Conservation (phyloP, 208 protist genomes). For the Wallacemonas sp. region DNA sequence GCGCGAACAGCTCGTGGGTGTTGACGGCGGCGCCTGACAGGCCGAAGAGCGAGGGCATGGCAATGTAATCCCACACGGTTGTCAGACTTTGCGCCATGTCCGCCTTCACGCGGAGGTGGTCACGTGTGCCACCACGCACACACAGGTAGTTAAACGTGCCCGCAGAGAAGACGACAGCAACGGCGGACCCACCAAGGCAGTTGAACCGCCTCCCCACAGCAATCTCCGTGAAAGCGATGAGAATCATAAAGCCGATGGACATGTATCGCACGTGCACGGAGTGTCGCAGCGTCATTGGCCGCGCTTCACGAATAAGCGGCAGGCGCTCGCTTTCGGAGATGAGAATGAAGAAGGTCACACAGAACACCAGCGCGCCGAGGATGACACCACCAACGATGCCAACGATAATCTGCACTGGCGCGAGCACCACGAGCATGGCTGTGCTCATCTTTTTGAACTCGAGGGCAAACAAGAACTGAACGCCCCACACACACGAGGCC, state of each 20-base stretch:
- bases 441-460: conserved; percentile 46
- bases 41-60: conserved; percentile 58
- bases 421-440: conserved; percentile 31
- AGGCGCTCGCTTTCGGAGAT: conserved; percentile 49
- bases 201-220: conserved; percentile 28
- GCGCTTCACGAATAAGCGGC: conserved; percentile 19
- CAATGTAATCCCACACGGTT: conserved; percentile 52
- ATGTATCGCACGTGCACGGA: conserved; percentile 43
- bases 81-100: conserved; percentile 45
- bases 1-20: conserved; percentile 40
- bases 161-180: conserved; percentile 31
- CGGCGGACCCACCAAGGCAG: conserved; percentile 32
- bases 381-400: conserved; percentile 38
- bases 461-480: conserved; percentile 46
- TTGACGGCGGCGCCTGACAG: conserved; percentile 40
- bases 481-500: conserved; percentile 35
- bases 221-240: conserved; percentile 27
- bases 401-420: conserved; percentile 48
- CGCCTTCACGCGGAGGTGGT: conserved; percentile 31
- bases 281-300: conserved; percentile 40
- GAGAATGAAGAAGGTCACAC: conserved; percentile 43
- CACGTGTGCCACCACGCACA: conserved; percentile 25
- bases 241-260: conserved; percentile 38
- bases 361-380: conserved; percentile 35
- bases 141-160: conserved; percentile 52